Conservation (phyloP, 345 rosid genomes). For the Microcos paniculata region DNA sequence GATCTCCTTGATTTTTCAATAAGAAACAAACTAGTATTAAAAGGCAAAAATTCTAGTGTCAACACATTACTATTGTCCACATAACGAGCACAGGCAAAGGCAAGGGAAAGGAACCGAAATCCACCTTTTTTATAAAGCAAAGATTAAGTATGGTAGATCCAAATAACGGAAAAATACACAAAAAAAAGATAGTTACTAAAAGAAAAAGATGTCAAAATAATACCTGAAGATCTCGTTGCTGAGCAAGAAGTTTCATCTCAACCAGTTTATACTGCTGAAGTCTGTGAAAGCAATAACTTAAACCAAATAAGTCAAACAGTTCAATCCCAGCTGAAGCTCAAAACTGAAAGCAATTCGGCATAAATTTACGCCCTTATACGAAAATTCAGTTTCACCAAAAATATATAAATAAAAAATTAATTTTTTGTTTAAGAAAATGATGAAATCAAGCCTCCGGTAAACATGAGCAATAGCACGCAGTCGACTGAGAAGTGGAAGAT, state of each 20-base stretch:
- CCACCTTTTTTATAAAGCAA: neutral
- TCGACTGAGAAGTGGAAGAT: no score
- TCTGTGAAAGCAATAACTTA: conserved; percentile 33
- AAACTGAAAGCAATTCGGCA: neutral
- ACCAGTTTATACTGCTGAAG: conserved; percentile 85
- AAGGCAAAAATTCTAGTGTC: neutral
- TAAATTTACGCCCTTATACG: neutral
- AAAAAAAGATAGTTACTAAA: no score
- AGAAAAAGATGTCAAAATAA: neutral
- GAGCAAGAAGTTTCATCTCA: conserved; percentile 91
- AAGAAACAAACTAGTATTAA: neutral
- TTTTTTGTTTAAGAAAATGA: no score
- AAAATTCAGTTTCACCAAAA: neutral
- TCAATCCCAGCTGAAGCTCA: neutral
- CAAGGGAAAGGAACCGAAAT: neutral
- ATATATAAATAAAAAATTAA: neutral
- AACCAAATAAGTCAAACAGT: neutral
- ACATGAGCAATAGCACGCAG: neutral
- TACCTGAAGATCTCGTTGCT: conserved; percentile 80
- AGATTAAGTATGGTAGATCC: neutral
- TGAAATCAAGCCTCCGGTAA: neutral
- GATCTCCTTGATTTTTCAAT: no score
- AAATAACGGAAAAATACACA: neutral
- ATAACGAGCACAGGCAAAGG: neutral
- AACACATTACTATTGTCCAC: neutral